Percentiles rank a stretch among this genome's conserved stretches.
phyloP scores from a whole-genome alignment of 768 basidiomycete species.

The Leucosporidium yakuticum region DNA sequence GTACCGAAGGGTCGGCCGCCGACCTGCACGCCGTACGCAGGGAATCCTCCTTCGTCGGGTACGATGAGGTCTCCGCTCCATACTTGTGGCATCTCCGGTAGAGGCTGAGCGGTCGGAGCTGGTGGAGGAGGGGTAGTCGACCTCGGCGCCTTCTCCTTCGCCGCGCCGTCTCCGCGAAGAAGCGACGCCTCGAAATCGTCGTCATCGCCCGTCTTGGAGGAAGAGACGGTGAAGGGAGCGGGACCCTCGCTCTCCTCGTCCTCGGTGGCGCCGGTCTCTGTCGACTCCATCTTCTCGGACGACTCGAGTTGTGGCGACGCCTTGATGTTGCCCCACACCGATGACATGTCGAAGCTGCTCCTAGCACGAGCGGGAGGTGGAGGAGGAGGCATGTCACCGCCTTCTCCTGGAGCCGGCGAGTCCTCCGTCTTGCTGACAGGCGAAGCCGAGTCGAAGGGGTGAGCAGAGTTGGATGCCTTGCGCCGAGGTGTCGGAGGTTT shows the following conservation, averaged over 20 bases:
- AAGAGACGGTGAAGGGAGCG: conserved; percentile 22
- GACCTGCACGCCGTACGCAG: conserved; percentile 64
- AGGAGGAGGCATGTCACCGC: conserved; percentile 2
- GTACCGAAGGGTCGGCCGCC: conserved; percentile 61
- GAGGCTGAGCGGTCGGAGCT: not conserved
- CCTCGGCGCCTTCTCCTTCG: not conserved
- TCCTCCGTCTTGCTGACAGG: not conserved
- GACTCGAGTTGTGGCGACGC: conserved; percentile 21
- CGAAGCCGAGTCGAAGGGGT: not conserved
- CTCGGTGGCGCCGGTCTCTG: conserved; percentile 1
- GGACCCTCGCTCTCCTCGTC: conserved; percentile 15
- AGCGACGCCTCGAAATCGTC: conserved; percentile 83
- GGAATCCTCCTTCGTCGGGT: conserved; percentile 56
- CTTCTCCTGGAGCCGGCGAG: conserved; percentile 1
- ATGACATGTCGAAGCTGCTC: conserved; percentile 34
- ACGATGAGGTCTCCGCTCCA: conserved; percentile 36
- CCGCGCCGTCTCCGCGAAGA: conserved; percentile 43
- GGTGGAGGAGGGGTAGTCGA: not conserved
- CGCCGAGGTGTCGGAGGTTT: too few relatives aligned
- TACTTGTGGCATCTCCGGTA: conserved; percentile 21
- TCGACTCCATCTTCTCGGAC: not conserved
- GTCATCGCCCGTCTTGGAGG: conserved; percentile 52
- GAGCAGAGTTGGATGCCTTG: not conserved
- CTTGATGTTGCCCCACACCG: conserved; percentile 36
- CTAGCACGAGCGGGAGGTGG: conserved; percentile 6